Base-by-base conservation (phyloP, 2,329 filamentous ascomycete species). In the Graphilbum sp. region DNA sequence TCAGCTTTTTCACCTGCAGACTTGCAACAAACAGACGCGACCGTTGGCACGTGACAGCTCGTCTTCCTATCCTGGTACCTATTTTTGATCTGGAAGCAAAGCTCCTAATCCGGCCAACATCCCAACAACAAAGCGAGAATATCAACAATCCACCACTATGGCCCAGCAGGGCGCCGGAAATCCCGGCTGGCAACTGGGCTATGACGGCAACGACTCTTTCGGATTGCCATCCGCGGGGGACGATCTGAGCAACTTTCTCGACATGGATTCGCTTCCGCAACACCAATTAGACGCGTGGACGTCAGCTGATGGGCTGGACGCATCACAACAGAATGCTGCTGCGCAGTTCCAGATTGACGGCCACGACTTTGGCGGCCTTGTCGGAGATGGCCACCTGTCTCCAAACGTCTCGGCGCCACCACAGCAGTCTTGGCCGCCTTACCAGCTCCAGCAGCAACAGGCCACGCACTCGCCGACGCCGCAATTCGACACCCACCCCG, bases 141-240 rank as follows among this genome's bases (percentile, higher is more conserved):
- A 29, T 10, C 7, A 15, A 15, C 27, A 29, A 15, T 7, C 27
- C 13, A n/a, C 5, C 7, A 29, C 27, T 5, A 47, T 47, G 45
- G 42, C 45, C 43, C 45, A 45, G 24, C 43, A 44, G 41, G 43
- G 43, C 32, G 35, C 35, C 25, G 43, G 41, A 3, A 35, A 39
- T 24, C 7, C 37, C 36, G 40, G 40, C 24, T 47, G 45, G 45
- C 38, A 40, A 34, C 32, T 43, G 24, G 33, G 34, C 32, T 45
- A 32, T 32, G 45, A 45, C 11, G 41, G 40, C 23, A 38, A 19
- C 29, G 39, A 16, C 19, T 30, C n/a, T 12, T 45, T 41, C n/a
- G 34, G 38, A 13, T 25, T 46, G 18, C 32, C 30, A 23, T 24
- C 34, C 12, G 27, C 34, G 2, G 36, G 12, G 4, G 43, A 46